Evolutionary conservation across 352 stramenopile species (phyloP).

Genomic region (Pythium dissotocum): DNA sequence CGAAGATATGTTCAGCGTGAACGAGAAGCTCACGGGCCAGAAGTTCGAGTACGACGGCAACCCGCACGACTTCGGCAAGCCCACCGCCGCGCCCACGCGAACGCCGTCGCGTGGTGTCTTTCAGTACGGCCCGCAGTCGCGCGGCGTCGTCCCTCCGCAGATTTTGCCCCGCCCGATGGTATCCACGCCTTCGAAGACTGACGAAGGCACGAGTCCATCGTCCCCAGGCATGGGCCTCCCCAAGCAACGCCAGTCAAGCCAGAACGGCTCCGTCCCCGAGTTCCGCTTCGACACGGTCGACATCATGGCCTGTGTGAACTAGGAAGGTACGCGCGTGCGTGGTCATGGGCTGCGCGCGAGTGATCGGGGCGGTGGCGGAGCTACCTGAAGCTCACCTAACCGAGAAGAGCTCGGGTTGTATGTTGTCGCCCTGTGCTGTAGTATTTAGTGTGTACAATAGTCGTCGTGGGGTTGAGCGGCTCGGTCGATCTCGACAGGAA

Average conservation of each 20-base stretch:
- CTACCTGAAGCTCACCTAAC: slow-evolving; percentile 18
- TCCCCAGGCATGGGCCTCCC: slow-evolving; percentile 22
- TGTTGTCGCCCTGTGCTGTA: slow-evolving; percentile 23
- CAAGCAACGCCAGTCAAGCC: slow-evolving; percentile 41
- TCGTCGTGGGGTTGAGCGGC: slow-evolving; percentile 5
- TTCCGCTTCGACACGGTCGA: slow-evolving; percentile 86
- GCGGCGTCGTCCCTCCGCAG: slow-evolving; percentile 43
- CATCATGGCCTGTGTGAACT: slow-evolving; percentile 90
- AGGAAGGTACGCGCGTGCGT: slow-evolving; percentile 1
- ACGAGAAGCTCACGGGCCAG: slow-evolving; percentile 89
- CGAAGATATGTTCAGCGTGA: slow-evolving; percentile 95
- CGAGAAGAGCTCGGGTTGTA: slow-evolving; percentile 27
- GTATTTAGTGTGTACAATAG: slow-evolving; percentile 73
- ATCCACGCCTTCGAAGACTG: slow-evolving; percentile 7
- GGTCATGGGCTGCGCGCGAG: slow-evolving; percentile 23
- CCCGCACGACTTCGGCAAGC: slow-evolving; percentile 92
- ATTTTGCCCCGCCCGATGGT: slow-evolving; percentile 40
- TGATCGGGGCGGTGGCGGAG: slow-evolving; percentile 11
- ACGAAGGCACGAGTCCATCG: slow-evolving; percentile 10
- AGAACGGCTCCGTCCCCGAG: slow-evolving; percentile 16
- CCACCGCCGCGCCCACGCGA: slow-evolving; percentile 8
- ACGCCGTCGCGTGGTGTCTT: slow-evolving; percentile 43
- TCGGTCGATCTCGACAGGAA: slow-evolving; percentile 11
- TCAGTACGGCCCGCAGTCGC: slow-evolving; percentile 46
- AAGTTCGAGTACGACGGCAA: slow-evolving; percentile 96